Evolutionary conservation across 148 eudicot genomes (phyloP).

Genomic region (Cornus controversa): DNA sequence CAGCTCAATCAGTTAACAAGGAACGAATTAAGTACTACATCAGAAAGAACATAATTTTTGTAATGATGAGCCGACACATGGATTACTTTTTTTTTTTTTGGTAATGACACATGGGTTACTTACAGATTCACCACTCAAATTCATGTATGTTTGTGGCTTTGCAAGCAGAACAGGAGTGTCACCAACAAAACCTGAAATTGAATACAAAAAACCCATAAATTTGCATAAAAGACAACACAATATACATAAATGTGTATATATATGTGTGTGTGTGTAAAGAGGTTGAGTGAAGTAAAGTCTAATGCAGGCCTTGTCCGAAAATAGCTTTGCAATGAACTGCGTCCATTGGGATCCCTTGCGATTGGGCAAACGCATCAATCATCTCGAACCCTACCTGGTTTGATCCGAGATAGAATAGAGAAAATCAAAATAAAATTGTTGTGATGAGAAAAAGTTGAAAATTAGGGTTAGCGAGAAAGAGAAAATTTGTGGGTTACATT

Average conservation of each 20-base stretch:
- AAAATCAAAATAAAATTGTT: neutral
- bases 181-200: constrained; percentile 52
- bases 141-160: constrained; percentile 87
- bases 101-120: constrained; percentile 23
- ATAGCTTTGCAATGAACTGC: constrained; percentile 77
- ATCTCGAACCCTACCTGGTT: constrained; percentile 70
- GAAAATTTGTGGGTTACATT: constrained; percentile 38
- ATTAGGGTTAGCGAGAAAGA: neutral
- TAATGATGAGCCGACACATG: neutral
- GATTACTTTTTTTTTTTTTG: no score
- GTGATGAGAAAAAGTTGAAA: neutral
- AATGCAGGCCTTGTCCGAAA: constrained; percentile 68
- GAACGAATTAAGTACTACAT: neutral
- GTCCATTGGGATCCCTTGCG: constrained; percentile 58
- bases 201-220: constrained; percentile 1
- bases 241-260: no score
- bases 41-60: neutral
- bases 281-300: neutral
- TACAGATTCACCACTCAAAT: constrained; percentile 88
- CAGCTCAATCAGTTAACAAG: neutral
- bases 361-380: constrained; percentile 72
- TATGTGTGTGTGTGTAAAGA: neutral
- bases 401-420: neutral
- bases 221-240: neutral
- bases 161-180: constrained; percentile 77